Base-by-base conservation (phyloP, 2,329 filamentous ascomycete genomes). In the Colletotrichum tropicale region DNA sequence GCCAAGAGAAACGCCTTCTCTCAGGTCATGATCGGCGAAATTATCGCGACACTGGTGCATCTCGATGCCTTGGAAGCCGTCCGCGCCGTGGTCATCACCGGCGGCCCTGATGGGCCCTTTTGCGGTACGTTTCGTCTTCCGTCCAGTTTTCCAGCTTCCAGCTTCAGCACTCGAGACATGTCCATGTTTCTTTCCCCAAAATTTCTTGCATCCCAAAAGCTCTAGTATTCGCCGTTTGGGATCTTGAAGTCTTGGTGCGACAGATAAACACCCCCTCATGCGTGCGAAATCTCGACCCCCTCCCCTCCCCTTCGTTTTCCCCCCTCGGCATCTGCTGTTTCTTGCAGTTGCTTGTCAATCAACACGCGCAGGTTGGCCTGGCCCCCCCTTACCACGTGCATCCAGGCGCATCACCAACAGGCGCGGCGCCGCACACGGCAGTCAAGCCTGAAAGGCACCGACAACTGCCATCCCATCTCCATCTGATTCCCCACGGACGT, bases 1-100 rank as follows among this genome's bases (percentile, higher is more conserved):
- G 84, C 86, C 61, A 91, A 92, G 81, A 86, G 89, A 71, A 93
- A 92, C 84, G 90, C 91, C 12, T 87, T 92, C 73, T 91, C 89
- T 3, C 84, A 86, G 70, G 81, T 82, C 62, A 87, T 91, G 83
- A 88, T 90, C 77, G 79, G 81, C 71, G 84, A 90, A 62, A 81
- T 91, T 6, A 79, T 87, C 18, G 76, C 66, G 12, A 78, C 75
- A 43, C 64, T 77, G 32, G 30, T 28, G 34, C 70, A 76, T 13
- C 74, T 77, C 62, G 74, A 77, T 34, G 67, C 74, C 56, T 28
- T 68, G 34, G 70, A 76, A n/a, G 13, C 66, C n/a, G 80, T 87
- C 60, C 81, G 82, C 48, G 85, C 80, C 28, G 81, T 87, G 24
- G 80, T 87, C 32, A 72, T 87, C 43, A 84, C 85, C 12, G 86